phyloP scores from a whole-genome alignment of 768 basidiomycete species.

The Lepiota venenata region DNA sequence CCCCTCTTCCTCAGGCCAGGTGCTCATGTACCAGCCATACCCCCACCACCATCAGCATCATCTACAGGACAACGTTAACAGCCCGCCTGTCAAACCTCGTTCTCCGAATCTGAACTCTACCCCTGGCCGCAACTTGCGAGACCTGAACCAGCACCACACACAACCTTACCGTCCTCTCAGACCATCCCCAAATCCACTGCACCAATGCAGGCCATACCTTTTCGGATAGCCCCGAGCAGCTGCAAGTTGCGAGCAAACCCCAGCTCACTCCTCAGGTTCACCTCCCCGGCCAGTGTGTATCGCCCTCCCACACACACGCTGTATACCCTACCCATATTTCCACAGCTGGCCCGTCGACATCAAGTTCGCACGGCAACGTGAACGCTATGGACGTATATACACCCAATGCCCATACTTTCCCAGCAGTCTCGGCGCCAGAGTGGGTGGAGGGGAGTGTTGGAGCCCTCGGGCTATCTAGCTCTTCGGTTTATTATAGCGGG shows the following conservation, averaged over 20 bases:
- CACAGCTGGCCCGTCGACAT: not conserved
- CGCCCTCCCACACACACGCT: not conserved
- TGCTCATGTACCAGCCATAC: constrained; percentile 42
- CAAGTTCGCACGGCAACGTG: not conserved
- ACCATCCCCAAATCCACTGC: constrained; percentile 1
- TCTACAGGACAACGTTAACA: constrained; percentile 19
- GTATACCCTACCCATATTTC: not conserved
- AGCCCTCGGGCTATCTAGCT: not conserved
- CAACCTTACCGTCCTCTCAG: constrained; percentile 4
- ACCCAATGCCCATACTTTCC: not conserved
- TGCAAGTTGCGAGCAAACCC: not conserved
- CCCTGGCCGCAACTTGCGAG: not conserved
- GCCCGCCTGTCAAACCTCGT: constrained; percentile 15
- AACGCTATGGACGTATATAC: not conserved
- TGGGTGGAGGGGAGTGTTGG: not conserved
- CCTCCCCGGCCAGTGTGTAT: not conserved
- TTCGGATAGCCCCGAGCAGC: not conserved
- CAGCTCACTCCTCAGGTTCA: not conserved
- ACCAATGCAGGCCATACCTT: not conserved
- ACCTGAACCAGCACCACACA: not conserved
- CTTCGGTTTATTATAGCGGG: constrained; percentile 3
- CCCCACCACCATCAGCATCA: constrained; percentile 21
- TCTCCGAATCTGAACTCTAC: not conserved
- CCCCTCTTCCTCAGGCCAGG: constrained; percentile 24
- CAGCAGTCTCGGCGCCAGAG: not conserved